Conservation (phyloP, 495 filamentous ascomycete genomes). For the Lophiostoma macrostomum region DNA sequence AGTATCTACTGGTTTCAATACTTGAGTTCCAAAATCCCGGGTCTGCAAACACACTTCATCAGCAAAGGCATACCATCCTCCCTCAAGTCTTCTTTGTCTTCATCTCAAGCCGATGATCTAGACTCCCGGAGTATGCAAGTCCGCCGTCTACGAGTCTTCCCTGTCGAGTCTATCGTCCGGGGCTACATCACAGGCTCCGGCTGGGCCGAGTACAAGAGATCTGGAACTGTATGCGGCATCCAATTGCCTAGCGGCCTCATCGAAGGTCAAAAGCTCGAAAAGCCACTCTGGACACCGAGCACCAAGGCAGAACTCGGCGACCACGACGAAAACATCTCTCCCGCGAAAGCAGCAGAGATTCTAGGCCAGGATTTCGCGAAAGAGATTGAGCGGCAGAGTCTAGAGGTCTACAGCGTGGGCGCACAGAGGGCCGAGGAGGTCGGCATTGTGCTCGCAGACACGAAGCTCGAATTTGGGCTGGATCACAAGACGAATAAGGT, state of each 20-base stretch:
- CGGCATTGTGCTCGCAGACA: slow-evolving; percentile 90
- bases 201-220: slow-evolving; percentile 75
- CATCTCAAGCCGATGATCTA: slow-evolving; percentile 48
- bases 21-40: slow-evolving; percentile 62
- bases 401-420: slow-evolving; percentile 62
- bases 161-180: slow-evolving; percentile 87
- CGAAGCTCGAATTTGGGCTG: slow-evolving; percentile 79
- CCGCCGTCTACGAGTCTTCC: slow-evolving; percentile 71
- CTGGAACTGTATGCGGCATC: slow-evolving; percentile 79
- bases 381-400: slow-evolving; percentile 66
- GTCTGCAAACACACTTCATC: slow-evolving; percentile 73
- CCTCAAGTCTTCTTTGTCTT: slow-evolving; percentile 41
- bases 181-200: slow-evolving; percentile 93
- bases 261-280: slow-evolving; percentile 67
- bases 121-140: slow-evolving; percentile 79
- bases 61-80: slow-evolving; percentile 61
- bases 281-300: slow-evolving; percentile 79
- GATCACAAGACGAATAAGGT: slow-evolving; percentile 71
- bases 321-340: slow-evolving; percentile 89
- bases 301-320: slow-evolving; percentile 84
- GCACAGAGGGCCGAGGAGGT: slow-evolving; percentile 65
- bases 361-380: slow-evolving; percentile 73
- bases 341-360: slow-evolving; percentile 63
- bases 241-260: slow-evolving; percentile 61
- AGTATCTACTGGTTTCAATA: slow-evolving; percentile 83